Evolutionary conservation across 768 basidiomycete species (phyloP), one percentile per base, ranked within the genome.

Genomic region (Tylopilus balloui): DNA sequence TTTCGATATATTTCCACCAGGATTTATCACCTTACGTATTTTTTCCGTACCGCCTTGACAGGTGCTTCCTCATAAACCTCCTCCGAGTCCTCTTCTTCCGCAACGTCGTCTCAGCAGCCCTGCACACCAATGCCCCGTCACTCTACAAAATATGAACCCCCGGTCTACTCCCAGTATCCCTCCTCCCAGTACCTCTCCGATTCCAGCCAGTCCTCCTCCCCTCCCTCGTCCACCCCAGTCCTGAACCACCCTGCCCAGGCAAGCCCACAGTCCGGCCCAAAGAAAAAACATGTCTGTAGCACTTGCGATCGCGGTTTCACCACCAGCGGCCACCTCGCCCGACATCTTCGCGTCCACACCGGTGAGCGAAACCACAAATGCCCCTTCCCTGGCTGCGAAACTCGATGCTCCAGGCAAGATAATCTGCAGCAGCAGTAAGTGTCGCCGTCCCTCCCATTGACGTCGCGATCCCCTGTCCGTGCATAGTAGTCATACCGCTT

Each of bases 301-400:
- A 81, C 78, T 5, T 94, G 92, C 68, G 75, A 82, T 3, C 79
- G 88, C 37, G 78, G 80, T 1, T 94, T 94, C 69, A 90, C 89
- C 46, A 94, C 92, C 21, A 86, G 84, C 52, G 92, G 92, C 15
- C 92, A 94, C 66, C 78, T 94, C 17, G 87, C 91, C 1, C 79
- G 92, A 40, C 92, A 94, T 63, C 77, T 86, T n/a, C 75, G 90
- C 47, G 86, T 92, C 12, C 92, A 94, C 70, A 94, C 92, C 14
- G 92, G 92, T 34, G 92, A 93, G 61, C 78, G 89, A 53, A 92
- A 93, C 69, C 89, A 93, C 72, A 88, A 83, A 51, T 95, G 92
- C 62, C 92, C 92, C 28, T 94, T 91, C 71, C 92, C 92, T n/a
- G 92, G 91, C 20, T 95, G 92, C 66, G 88, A 92, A 59, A 93